Conservation (phyloP, 2,329 filamentous ascomycete genomes). For the Nemania bipapillata region DNA sequence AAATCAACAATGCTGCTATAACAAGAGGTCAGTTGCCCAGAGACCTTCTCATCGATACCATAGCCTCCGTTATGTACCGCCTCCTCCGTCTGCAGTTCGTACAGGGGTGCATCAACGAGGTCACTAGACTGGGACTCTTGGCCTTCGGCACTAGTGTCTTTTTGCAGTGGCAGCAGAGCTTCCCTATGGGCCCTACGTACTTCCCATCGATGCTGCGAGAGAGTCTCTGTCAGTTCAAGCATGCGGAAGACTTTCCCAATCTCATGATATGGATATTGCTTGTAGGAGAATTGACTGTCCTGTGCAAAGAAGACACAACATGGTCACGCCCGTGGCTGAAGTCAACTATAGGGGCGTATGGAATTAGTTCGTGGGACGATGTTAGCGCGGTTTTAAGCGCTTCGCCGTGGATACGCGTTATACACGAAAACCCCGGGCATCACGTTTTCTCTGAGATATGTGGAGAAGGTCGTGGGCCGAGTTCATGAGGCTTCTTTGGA, state of each 20-base stretch:
- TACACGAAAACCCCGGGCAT: neutral
- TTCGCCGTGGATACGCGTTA: neutral
- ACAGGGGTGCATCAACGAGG: neutral
- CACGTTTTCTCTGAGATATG: neutral
- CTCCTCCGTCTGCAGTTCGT: neutral
- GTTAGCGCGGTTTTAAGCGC: neutral
- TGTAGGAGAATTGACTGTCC: neutral
- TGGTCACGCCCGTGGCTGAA: constrained; percentile 4
- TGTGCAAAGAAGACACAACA: neutral
- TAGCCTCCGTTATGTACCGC: constrained; percentile 4
- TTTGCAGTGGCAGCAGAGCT: constrained; percentile 3
- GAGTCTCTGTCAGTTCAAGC: neutral
- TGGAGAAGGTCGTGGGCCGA: neutral
- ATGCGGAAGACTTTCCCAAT: neutral
- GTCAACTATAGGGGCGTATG: neutral
- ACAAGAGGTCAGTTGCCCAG: neutral
- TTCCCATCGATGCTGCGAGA: neutral
- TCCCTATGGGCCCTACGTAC: neutral
- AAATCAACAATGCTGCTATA: neutral
- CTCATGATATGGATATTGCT: constrained; percentile 8
- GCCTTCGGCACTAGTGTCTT: neutral
- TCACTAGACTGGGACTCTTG: neutral
- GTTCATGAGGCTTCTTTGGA: too few species aligned
- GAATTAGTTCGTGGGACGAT: neutral
- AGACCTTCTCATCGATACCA: neutral